Evolutionary conservation across 106 monocot genomes (phyloP).

Genomic region (Phalaenopsis equestris): DNA sequence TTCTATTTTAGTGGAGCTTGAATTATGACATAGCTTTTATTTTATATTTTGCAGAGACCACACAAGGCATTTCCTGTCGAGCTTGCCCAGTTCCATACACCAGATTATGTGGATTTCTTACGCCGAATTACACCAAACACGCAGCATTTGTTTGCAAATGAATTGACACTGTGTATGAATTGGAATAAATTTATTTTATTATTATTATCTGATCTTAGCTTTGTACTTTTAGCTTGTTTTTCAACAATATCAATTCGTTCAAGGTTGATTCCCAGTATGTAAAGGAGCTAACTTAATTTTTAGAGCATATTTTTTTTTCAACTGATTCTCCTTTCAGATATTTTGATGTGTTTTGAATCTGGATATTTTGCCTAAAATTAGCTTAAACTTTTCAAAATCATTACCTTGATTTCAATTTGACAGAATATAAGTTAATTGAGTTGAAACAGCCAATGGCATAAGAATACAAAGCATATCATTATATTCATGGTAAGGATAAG

Average conservation of each 20-base stretch:
- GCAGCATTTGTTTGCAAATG: constrained; percentile 54
- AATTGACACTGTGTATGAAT: constrained; percentile 67
- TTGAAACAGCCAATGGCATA: neutral
- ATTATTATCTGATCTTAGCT: neutral
- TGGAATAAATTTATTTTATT: neutral
- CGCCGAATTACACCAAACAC: constrained; percentile 82
- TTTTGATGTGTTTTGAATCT: neutral
- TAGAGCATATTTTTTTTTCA: neutral
- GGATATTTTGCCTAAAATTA: constrained; percentile 1
- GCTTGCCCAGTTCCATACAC: constrained; percentile 92
- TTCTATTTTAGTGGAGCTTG: neutral
- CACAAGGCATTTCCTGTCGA: constrained; percentile 95
- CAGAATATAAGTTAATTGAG: neutral
- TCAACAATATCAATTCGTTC: neutral
- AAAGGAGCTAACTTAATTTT: neutral
- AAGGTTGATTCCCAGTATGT: neutral
- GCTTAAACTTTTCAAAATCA: neutral
- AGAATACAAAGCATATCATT: neutral
- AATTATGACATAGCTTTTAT: neutral
- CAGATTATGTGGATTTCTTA: constrained; percentile 95
- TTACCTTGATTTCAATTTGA: neutral
- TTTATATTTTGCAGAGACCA: constrained; percentile 59
- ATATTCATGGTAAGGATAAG: neutral
- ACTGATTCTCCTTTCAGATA: neutral
- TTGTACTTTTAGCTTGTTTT: neutral